Base-by-base conservation (phyloP, 441 rosid genomes). In the Capsella rubella region DNA sequence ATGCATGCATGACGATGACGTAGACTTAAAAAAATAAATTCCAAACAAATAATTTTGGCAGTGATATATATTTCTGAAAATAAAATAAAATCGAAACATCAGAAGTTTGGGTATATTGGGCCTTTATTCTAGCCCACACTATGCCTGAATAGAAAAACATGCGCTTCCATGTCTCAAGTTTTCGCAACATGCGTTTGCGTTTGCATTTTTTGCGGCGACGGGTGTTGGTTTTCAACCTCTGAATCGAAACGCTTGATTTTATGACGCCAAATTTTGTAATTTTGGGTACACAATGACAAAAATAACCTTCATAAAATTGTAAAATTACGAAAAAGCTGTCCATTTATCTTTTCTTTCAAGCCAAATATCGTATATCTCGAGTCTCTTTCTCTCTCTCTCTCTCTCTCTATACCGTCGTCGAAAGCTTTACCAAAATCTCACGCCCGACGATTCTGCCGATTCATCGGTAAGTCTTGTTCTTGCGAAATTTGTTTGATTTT, bases 331-430 rank as follows among this genome's bases (percentile, higher is more conserved):
- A 0, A 68, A 49, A 6, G 1, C 25, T 0, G 1, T 2, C 0
- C 34, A 18, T 69, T 35, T 63, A 35, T 69, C 79, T 69, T 76
- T 42, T 21, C 27, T 37, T 9, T 69, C 75, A 76, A 69, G 71
- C 59, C 71, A 75, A 60, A 75, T 59, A 16, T 4, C n/a, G 14
- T 42, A 42, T 42, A 11, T 59, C 39, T 12, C 10, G 8, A 13
- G 21, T 6, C 16, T 42, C 5, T 52, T 4, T 28, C 31, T 29
- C 5, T 31, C 7, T 40, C 31, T 29, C 5, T 31, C 7, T 40
- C 25, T 51, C n/a, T 42, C 34, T 51, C 29, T 58, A 8, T 63
- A 12, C 58, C 64, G 34, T 62, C 74, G 74, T 54, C 71, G 47
- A 56, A 70, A 11, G 58, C 57, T 16, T 68, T 11, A 4, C 60